Conservation (phyloP, 805 yeast genomes). For the Ogataea nonfermentans region DNA sequence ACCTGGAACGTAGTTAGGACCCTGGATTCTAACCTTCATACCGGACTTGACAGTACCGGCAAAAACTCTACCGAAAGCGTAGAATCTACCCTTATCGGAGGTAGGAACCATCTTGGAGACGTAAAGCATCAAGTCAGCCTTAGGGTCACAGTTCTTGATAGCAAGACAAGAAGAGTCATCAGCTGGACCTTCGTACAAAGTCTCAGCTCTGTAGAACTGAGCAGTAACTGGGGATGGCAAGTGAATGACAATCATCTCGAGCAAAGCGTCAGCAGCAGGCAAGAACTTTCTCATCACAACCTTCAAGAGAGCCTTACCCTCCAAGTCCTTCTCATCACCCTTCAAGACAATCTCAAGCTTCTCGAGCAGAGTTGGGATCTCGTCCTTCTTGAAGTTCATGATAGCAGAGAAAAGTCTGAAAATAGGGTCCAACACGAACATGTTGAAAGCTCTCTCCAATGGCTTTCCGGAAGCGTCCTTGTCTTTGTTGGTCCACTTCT, state of each 20-base stretch:
- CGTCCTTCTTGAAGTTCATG: conserved; percentile 99
- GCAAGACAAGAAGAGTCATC: conserved; percentile 88
- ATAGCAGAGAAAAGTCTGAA: conserved; percentile 95
- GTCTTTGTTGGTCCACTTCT: conserved; percentile 97
- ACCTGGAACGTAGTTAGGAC: conserved; percentile 99
- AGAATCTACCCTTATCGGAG: conserved; percentile 99
- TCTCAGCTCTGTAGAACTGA: conserved; percentile 98
- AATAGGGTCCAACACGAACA: conserved; percentile 98
- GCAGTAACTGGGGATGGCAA: conserved; percentile 99
- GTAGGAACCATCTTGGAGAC: conserved; percentile 99
- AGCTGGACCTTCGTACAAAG: conserved; percentile 98
- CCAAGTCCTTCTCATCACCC: conserved; percentile 96
- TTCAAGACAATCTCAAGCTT: conserved; percentile 92
- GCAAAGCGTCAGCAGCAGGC: conserved; percentile 99
- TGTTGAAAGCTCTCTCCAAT: conserved; percentile 99
- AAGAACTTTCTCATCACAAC: conserved; percentile 99
- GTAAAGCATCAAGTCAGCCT: conserved; percentile 97
- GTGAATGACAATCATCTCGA: conserved; percentile 98
- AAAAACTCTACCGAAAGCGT: conserved; percentile 99
- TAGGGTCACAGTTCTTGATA: conserved; percentile 98
- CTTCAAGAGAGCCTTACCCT: conserved; percentile 98
- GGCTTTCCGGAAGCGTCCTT: conserved; percentile 94
- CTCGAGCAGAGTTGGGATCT: conserved; percentile 85
- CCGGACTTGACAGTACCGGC: conserved; percentile 99
- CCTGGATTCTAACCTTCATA: conserved; percentile 99